Percentiles rank a stretch among this genome's conserved stretches.
phyloP scores from a whole-genome alignment of 23 red algal species.

The Gracilaria gracilis region DNA sequence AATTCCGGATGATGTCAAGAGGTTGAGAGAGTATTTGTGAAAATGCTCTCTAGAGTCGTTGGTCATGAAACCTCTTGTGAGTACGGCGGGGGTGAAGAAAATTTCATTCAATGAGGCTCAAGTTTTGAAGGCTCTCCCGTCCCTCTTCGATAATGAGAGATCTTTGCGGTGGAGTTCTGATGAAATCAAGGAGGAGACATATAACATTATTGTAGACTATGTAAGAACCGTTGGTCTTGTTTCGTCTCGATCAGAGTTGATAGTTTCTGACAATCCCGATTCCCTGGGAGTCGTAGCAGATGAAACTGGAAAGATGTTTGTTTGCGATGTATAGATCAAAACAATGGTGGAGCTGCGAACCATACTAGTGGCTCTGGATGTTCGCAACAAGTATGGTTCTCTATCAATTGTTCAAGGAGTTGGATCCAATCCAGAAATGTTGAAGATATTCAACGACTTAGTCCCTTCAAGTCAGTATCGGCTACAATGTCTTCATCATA shows the following conservation, averaged over 20 bases:
- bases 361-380: background rate
- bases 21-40: background rate
- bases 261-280: conserved; percentile 17
- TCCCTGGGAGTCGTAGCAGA: background rate
- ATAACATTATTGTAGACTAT: background rate
- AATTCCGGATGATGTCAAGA: background rate
- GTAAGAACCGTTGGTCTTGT: conserved; percentile 24
- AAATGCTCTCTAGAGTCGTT: background rate
- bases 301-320: background rate
- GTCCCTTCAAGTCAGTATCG: conserved; percentile 5
- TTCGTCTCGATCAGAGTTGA: background rate
- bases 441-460: conserved; percentile 19
- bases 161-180: background rate
- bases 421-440: background rate
- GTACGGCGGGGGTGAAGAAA: background rate
- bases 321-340: conserved; percentile 25
- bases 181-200: background rate
- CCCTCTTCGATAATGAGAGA: background rate
- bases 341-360: conserved; percentile 18
- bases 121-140: background rate
- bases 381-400: background rate
- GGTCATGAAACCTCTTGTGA: background rate
- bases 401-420: background rate
- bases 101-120: background rate
- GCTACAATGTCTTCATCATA: conserved; percentile 26